These are phyloP conservation scores for Penicillium digitatum DNA, from an alignment of 2,329 filamentous ascomycete genomes.

Conservation along the genomic window DNA sequence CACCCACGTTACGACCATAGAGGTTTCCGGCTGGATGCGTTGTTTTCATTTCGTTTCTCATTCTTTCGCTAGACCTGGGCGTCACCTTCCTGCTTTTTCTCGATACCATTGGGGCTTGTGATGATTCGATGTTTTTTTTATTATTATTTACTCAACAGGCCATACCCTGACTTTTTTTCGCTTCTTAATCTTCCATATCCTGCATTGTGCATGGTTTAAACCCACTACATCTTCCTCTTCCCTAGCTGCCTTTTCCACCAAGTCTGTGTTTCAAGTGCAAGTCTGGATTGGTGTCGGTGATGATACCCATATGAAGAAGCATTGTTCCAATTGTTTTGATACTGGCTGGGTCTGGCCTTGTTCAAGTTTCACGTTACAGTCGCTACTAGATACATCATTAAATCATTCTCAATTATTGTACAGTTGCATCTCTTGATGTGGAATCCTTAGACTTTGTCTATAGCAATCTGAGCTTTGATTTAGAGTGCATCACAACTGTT, in stretches of 20 bases:
- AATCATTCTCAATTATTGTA: slow-evolving; percentile 5
- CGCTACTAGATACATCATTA: slow-evolving; percentile 25
- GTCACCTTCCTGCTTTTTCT: slow-evolving; percentile 26
- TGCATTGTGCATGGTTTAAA: slow-evolving; percentile 16
- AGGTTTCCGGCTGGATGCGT: slow-evolving; percentile 35
- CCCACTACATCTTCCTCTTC: background rate
- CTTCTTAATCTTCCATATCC: slow-evolving; percentile 13
- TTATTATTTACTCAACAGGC: slow-evolving; percentile 6
- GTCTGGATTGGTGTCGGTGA: slow-evolving; percentile 20
- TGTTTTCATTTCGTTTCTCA: slow-evolving; percentile 27
- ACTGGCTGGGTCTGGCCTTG: background rate
- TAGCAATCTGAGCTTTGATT: background rate
- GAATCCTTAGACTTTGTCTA: background rate
- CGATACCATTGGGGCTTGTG: slow-evolving; percentile 30
- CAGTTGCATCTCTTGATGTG: background rate
- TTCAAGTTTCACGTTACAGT: slow-evolving; percentile 13
- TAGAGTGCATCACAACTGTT: background rate
- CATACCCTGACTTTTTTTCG: background rate
- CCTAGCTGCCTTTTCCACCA: slow-evolving; percentile 8
- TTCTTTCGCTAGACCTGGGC: slow-evolving; percentile 39
- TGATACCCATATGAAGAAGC: slow-evolving; percentile 23
- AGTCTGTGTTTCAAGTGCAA: slow-evolving; percentile 17
- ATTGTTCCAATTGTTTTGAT: slow-evolving; percentile 5
- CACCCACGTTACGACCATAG: slow-evolving; percentile 38
- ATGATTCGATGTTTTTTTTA: slow-evolving; percentile 27